Evolutionary conservation across 2,329 filamentous ascomycete species (phyloP), one percentile per base, ranked within the genome.

Genomic region (Colletotrichum chrysophilum): DNA sequence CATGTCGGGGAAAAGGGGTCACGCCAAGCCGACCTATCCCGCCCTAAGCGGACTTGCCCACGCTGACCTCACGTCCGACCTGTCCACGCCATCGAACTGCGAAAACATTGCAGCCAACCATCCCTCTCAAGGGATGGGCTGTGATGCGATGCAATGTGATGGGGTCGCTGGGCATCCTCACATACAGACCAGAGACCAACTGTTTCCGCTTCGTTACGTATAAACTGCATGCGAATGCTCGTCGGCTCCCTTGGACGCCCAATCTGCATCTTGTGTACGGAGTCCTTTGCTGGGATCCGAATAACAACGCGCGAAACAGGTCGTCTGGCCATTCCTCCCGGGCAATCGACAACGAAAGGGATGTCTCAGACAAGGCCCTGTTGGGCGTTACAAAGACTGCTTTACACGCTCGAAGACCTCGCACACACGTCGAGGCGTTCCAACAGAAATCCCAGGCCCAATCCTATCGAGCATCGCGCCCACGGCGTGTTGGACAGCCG

Each of bases 1-100:
- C 61, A 75, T 75, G 66, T 71, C 66, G 61, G 66, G 66, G 36
- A 76, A 75, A 61, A 65, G 71, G 70, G 60, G 36, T 56, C 61
- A 36, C 32, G 69, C 73, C 69, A 75, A 72, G 69, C 32, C 67
- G 32, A 67, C 21, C 30, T 30, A 28, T 61, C 28, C 67, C 60
- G 60, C 67, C 24, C 48, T 66, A 66, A 38, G 70, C 60, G 24
- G 38, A 21, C n/a, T 30, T 55, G 48, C 48, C 16, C 36, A 30
- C 56, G 56, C 34, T 58, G 56, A 65, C 30, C 58, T 74, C 48
- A 60, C 32, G 52, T 48, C 71, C 24, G 38, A 70, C 28, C 72
- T 52, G 61, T 52, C 67, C 68, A 60, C 52, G 38, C 34, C 24
- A 36, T 61, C n/a, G 55, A 55, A 64, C 43, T 38, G 8, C 28